Percentiles rank a stretch among this genome's conserved stretches.
Evolutionary conservation across 2,329 filamentous ascomycete species (phyloP).

Genomic region (Achaetomium macrosporum): DNA sequence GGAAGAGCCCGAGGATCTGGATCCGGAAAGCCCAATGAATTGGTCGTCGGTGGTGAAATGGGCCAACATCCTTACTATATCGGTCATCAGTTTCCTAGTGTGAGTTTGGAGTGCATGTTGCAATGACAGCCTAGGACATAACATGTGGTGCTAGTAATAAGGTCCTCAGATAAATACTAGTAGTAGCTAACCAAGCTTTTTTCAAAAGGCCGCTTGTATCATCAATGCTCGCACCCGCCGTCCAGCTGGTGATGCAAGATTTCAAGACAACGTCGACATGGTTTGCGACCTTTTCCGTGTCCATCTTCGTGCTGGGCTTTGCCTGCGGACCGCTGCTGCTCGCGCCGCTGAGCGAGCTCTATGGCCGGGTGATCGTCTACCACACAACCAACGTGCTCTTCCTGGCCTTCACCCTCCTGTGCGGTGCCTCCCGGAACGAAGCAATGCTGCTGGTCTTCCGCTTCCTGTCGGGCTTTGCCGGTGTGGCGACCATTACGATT

Average conservation of each 20-base stretch:
- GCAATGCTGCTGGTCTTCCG: constrained; percentile 52
- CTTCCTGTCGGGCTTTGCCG: constrained; percentile 53
- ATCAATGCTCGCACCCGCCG: constrained; percentile 2
- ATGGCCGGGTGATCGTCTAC: constrained; percentile 53
- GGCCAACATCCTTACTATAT: constrained; percentile 1
- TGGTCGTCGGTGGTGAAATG: constrained; percentile 3
- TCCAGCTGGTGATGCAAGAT: neutral
- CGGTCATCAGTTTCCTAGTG: constrained; percentile 2
- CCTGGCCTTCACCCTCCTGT: constrained; percentile 56
- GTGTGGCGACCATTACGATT: constrained; percentile 42
- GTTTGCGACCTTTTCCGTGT: constrained; percentile 1
- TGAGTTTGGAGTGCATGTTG: neutral
- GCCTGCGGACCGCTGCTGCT: constrained; percentile 52
- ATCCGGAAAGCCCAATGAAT: neutral
- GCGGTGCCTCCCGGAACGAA: constrained; percentile 51
- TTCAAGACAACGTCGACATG: neutral
- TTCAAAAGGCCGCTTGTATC: neutral
- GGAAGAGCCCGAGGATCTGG: neutral
- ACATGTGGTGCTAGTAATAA: too few species aligned
- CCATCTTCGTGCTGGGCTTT: constrained; percentile 30
- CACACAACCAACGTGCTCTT: constrained; percentile 54
- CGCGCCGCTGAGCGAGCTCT: constrained; percentile 56
- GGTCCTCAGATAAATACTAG: too few species aligned
- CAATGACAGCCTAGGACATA: neutral
- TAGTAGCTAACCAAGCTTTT: neutral